Evolutionary conservation across 768 basidiomycete genomes (phyloP), one percentile per base, ranked within the genome.

Genomic region (Podaxis rugospora): DNA sequence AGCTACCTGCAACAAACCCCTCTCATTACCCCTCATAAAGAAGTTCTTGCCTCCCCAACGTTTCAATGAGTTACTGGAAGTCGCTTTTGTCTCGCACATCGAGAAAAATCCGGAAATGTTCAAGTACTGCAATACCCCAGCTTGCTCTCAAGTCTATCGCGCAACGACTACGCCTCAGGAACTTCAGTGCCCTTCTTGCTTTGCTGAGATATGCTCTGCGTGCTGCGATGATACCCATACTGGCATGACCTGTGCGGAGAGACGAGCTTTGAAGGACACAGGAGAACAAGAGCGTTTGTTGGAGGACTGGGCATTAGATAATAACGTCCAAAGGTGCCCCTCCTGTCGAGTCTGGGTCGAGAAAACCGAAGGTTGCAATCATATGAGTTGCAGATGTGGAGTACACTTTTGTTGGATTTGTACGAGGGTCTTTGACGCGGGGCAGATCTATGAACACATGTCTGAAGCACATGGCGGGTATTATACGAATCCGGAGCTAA

Each of bases 61-160:
- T 5, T 87, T 87, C 65, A 73, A 78, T 23, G 71, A 74, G 0
- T 73, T 91, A 51, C 67, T 83, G 14, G 78, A 84, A 28, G 78
- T 81, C 0, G 81, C 83, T 0, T 88, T 88, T 64, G 71, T 73
- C 51, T 69, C 75, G 0, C 79, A 90, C 66, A 71, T 89, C 44
- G 81, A 84, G 44, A 69, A 78, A 36, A 82, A 83, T 53, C 77
- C 84, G 0, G 73, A 77, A 39, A 83, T 84, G 50, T 84, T 84
- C 68, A 80, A 80, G 56, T 85, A 86, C 63, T 92, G 90, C 72
- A 85, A 83, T 1, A 90, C 88, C 0, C 84, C 90, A 0, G 88
- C 89, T 67, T 92, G 90, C 68, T 76, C 74, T 4, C 85, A 88
- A 64, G 80, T 90, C 3, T 92, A 92, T 71, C 74, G 79, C 51